Conservation (phyloP, 805 yeast genomes). For the Ogataea minuta region DNA sequence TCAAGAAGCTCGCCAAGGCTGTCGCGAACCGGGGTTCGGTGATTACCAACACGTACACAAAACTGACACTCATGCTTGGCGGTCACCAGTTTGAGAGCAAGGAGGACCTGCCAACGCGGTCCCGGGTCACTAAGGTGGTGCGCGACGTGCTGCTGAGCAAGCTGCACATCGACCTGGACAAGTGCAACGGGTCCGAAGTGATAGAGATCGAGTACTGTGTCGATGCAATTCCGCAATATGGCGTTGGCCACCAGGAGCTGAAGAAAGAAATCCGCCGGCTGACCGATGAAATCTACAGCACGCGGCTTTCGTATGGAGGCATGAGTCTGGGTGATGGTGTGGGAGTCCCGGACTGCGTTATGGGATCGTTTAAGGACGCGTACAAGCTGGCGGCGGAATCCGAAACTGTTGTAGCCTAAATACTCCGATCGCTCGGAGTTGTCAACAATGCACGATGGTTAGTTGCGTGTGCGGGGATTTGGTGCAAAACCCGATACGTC, state of each 20-base stretch:
- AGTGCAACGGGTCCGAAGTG: constrained; percentile 21
- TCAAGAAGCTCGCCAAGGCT: constrained; percentile 18
- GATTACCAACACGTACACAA: constrained; percentile 47
- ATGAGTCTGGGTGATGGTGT: constrained; percentile 77
- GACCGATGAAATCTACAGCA: constrained; percentile 36
- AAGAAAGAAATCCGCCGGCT: constrained; percentile 35
- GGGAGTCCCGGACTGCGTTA: constrained; percentile 86
- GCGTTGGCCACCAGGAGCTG: constrained; percentile 61
- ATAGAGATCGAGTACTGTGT: constrained; percentile 41
- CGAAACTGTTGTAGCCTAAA: constrained; percentile 4
- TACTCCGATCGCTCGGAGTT: constrained; percentile 6
- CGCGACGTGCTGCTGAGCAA: constrained; percentile 22
- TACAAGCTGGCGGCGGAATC: constrained; percentile 22
- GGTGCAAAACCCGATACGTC: constrained; percentile 4
- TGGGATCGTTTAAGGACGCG: constrained; percentile 62
- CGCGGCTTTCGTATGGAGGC: constrained; percentile 64
- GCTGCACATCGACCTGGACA: constrained; percentile 21
- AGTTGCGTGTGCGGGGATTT: constrained; percentile 3
- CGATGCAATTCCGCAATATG: constrained; percentile 76
- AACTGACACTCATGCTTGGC: constrained; percentile 87
- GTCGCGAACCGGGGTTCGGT: constrained; percentile 19
- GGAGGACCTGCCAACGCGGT: constrained; percentile 22
- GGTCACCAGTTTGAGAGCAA: constrained; percentile 42
- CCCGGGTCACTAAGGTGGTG: constrained; percentile 24
- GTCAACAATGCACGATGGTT: constrained; percentile 1